Evolutionary conservation across 1,139 yeast species (phyloP), one percentile per base, ranked within the genome.

Genomic region (Taphrina wiesneri): DNA sequence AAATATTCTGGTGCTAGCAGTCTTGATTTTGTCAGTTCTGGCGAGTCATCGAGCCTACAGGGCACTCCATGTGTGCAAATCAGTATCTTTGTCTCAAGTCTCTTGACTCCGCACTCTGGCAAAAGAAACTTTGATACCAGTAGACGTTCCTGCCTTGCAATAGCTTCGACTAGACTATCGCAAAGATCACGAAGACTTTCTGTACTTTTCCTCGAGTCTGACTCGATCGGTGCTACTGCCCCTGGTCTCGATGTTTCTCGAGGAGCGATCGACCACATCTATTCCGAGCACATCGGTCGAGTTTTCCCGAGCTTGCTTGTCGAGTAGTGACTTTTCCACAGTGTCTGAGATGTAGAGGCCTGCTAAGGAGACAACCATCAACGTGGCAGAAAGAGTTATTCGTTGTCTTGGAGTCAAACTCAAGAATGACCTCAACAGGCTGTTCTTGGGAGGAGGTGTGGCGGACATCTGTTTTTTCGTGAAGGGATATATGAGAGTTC

Each of bases 381-480:
- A 41, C 3, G 57, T 34, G 25, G 64, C 56, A 19, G 57, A 51
- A 3, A 60, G 51, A 36, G 36, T 51, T 23, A 60, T 51, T 4
- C 64, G 64, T 34, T 60, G 64, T 36, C 51, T 45, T 3, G 57
- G 64, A 15, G 56, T 57, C 15, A 60, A 41, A 3, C 51, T 41
- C 23, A 60, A 21, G 51, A 60, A 60, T 2, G 57, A 49, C 17
- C 51, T 26, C 9, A 60, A 43, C 7, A 60, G 41, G 13, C 57
- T 39, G 23, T 60, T 60, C 64, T 60, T 60, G 19, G 64, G 64
- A 34, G 64, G 64, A n/a, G 64, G 64, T 3, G 64, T 60, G 39
- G 64, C 64, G 6, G 64, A 60, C 64, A 60, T 60, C n/a, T n/a
- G n/a, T n/a, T n/a, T n/a, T n/a, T n/a, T n/a, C n/a, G n/a, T n/a